These are phyloP conservation scores for Babesia bovis DNA, from an alignment of 169 alveolate genomes.

Conservation along the genomic window DNA sequence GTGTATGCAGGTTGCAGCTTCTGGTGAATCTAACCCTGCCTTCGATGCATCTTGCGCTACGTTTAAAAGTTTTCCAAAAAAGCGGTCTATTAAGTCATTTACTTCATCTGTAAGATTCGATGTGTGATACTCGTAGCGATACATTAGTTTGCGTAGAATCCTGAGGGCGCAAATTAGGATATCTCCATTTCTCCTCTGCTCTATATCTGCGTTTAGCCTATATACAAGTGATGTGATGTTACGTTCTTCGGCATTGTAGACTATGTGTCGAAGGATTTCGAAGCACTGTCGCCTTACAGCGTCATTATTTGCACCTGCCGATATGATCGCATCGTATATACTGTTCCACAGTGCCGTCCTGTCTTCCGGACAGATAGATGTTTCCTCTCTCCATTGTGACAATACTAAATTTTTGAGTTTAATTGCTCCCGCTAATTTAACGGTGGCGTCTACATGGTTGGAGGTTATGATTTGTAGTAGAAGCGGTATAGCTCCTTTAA, in stretches of 20 bases:
- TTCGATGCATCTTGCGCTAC: slow-evolving; percentile 65
- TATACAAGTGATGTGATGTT: slow-evolving; percentile 4
- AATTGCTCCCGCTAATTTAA: slow-evolving; percentile 61
- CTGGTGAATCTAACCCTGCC: slow-evolving; percentile 53
- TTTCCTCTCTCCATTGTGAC: slow-evolving; percentile 32
- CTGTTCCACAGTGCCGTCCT: slow-evolving; percentile 37
- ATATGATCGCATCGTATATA: slow-evolving; percentile 36
- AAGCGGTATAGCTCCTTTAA: slow-evolving; percentile 42
- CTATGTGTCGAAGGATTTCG: slow-evolving; percentile 56
- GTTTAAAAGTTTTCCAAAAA: slow-evolving; percentile 41
- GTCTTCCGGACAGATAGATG: slow-evolving; percentile 18
- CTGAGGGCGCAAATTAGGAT: slow-evolving; percentile 49
- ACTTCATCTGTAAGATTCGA: slow-evolving; percentile 31
- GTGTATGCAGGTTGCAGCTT: slow-evolving; percentile 64
- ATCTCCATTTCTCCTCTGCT: slow-evolving; percentile 60
- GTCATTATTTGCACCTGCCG: slow-evolving; percentile 35
- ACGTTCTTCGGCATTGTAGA: slow-evolving; percentile 25
- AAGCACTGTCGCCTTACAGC: slow-evolving; percentile 50
- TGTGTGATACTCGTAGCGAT: slow-evolving; percentile 62
- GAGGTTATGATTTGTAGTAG: slow-evolving; percentile 41
- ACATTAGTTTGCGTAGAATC: slow-evolving; percentile 42
- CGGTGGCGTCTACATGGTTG: slow-evolving; percentile 27
- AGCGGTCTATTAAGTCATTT: slow-evolving; percentile 29
- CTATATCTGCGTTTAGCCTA: slow-evolving; percentile 35
- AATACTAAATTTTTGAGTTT: slow-evolving; percentile 56